Evolutionary conservation across 176 grass and related monocot species (phyloP).

Genomic region (Tillandsia leiboldiana): DNA sequence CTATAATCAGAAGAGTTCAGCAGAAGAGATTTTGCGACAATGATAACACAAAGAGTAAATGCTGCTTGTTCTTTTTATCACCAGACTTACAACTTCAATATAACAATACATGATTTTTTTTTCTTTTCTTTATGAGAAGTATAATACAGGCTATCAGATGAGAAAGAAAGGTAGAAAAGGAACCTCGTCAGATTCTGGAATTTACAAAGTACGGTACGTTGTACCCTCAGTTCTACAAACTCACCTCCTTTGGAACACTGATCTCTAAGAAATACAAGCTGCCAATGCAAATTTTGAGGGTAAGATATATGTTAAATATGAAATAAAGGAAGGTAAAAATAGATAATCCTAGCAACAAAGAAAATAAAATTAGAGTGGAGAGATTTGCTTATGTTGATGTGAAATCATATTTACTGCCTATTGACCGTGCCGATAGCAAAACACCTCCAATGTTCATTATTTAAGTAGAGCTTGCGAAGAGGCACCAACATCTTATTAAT

Average conservation of each 20-base stretch:
- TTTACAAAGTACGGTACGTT: neutral
- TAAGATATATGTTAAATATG: neutral
- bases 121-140: neutral
- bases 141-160: neutral
- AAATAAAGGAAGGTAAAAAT: slow-evolving; percentile 3
- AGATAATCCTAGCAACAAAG: slow-evolving; percentile 11
- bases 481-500: too few relatives aligned
- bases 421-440: neutral
- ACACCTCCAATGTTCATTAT: neutral
- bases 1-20: too few relatives aligned
- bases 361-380: slow-evolving; percentile 4
- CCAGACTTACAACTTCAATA: slow-evolving; percentile 1
- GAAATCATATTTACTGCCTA: neutral
- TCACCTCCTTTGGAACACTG: slow-evolving; percentile 80
- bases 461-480: too few relatives aligned
- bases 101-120: neutral
- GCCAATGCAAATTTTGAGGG: slow-evolving; percentile 13
- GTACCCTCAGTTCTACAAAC: slow-evolving; percentile 7
- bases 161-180: neutral
- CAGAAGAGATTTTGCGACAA: too few relatives aligned
- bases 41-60: neutral
- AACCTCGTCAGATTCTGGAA: neutral
- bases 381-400: neutral
- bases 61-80: neutral
- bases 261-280: slow-evolving; percentile 95